Base-by-base conservation (phyloP, 192 early-diverging fungal genomes). In the Coemansia pectinata region DNA sequence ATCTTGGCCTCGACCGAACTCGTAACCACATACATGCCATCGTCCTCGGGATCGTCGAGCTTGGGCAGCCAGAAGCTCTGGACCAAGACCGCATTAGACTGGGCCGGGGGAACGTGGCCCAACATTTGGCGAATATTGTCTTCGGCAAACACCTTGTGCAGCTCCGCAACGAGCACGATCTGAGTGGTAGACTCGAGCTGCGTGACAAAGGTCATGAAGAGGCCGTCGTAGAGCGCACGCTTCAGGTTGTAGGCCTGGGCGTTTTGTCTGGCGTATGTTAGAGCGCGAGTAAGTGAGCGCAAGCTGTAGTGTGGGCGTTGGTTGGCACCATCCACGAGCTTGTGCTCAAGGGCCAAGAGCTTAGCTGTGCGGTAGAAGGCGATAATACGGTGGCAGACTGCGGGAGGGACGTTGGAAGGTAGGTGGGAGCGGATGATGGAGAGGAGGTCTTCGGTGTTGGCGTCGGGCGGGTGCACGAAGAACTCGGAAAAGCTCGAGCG, bases 121-220 rank as follows among this genome's bases (percentile, higher is more conserved):
- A 85, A 69, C 69, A 85, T 34, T 67, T 80, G 71, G 27, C 50
- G 31, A 5, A 80, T n/a, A 42, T 69, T 39, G 48, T 67, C 73
- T 55, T 70, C 71, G 1, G 29, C 70, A 42, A 79, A 79, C 19
- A 79, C 74, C 3, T 14, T 40, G 45, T 58, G 67, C 67, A 84
- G 66, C 74, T 76, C 78, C 8, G 29, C 33, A 15, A 69, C 41
- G 29, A 81, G 69, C 71, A 75, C 66, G 14, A 62, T 62, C 71
- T 92, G 88, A 58, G 91, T 91, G 31, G 89, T 86, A 25, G 86
- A 81, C 66, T 89, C 89, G 31, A 98, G 85, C 59, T 93, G 91
- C 27, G 98, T 98, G 70, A 91, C 82, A 78, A 98, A 99, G 1
- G 95, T 98, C 96, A 99, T 98, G 50, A 74, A 88, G 64, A 95